Evolutionary conservation across 805 yeast genomes (phyloP), one percentile per base, ranked within the genome.

Genomic region (Isabelozyma gotoi): DNA sequence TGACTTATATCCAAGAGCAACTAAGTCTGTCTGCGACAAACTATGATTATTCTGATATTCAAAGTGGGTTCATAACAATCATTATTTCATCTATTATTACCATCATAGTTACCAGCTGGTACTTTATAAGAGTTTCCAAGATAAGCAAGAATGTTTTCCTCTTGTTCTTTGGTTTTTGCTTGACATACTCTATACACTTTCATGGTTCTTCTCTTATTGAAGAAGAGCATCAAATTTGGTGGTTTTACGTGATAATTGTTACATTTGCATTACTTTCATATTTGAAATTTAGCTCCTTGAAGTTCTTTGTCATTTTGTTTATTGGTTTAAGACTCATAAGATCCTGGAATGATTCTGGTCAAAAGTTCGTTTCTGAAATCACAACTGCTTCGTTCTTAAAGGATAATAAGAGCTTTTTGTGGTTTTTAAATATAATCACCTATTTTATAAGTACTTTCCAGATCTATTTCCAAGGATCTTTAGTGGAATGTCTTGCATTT

Each of bases 151-250:
- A 8, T 43, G 56, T 56, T 52, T 37, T 68, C 15, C 35, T 74
- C 33, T 38, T 70, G 0, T 74, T 82, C 42, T 77, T 84, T 2
- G 31, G 71, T 0, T 12, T 57, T 2, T 24, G 29, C 12, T 24
- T 24, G 12, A 24, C 29, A n/a, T 71, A 65, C 51, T 74, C 88
- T 0, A 74, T 84, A 50, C 88, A 91, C 66, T 96, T 91, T 8
- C 88, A 95, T 47, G 91, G 96, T 19, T 70, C 76, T 4, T 69
- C 75, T 3, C 72, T 91, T 44, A 85, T 94, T 14, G 99, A 94
- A 57, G 99, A 94, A 61, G 99, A 94, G 58, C 96, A 94, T 58
- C 97, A 91, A 58, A 62, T 91, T 14, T 94, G 99, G 99, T 94
- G 96, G 88, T 86, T 60, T 21, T 53, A 65, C 14, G 51, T 64